Conservation (phyloP, 1,139 yeast species). For the Suhomyces terraborum region DNA sequence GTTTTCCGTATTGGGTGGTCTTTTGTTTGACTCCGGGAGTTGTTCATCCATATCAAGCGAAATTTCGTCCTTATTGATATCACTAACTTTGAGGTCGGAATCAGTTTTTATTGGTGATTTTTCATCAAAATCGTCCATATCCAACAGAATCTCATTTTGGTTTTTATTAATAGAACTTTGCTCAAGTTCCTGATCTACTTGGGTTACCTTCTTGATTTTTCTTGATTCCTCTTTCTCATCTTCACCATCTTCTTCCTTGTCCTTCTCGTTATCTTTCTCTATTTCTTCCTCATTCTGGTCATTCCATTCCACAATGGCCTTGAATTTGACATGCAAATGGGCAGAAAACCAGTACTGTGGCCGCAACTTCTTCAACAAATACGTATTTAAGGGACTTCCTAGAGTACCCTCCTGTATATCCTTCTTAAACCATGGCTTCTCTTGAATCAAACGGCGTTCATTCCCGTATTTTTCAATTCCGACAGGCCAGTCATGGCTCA, state of each 20-base stretch:
- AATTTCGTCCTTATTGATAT: constrained; percentile 16
- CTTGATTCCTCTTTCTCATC: constrained; percentile 2
- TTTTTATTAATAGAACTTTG: neutral
- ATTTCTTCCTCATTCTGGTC: neutral
- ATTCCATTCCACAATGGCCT: constrained; percentile 44
- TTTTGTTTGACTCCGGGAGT: neutral
- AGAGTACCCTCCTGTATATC: constrained; percentile 63
- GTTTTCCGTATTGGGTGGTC: neutral
- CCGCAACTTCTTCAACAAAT: constrained; percentile 51
- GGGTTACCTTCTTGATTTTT: neutral
- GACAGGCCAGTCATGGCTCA: constrained; percentile 96
- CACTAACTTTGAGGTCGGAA: too few relatives aligned
- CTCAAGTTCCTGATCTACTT: neutral
- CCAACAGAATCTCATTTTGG: constrained; percentile 13
- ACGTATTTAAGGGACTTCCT: constrained; percentile 76
- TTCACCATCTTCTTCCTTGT: neutral
- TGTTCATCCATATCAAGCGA: constrained; percentile 36
- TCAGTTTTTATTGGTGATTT: too few relatives aligned
- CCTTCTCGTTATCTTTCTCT: neutral
- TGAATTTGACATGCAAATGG: constrained; percentile 79
- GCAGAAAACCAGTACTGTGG: constrained; percentile 87
- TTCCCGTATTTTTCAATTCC: constrained; percentile 74
- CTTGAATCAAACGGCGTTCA: constrained; percentile 42
- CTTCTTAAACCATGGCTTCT: constrained; percentile 65
- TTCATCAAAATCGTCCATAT: constrained; percentile 11